phyloP scores from a whole-genome alignment of 768 basidiomycete species.

The Boletus speciosus region DNA sequence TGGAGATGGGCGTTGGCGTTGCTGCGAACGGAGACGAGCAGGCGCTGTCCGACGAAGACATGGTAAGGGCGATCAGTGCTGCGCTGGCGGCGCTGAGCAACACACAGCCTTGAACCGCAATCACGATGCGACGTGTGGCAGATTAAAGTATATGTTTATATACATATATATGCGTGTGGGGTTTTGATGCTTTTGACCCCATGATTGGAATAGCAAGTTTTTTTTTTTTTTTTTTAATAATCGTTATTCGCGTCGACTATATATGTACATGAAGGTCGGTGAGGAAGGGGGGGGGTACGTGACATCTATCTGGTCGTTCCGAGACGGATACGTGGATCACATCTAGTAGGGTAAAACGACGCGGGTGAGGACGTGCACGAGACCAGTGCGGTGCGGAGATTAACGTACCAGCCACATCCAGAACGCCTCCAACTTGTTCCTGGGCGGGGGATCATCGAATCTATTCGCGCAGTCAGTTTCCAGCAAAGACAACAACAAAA shows the following conservation, averaged over 20 bases:
- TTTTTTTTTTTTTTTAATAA: too few species aligned
- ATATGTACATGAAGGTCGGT: too few species aligned
- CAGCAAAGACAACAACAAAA: too few species aligned
- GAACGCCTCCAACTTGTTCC: constrained; percentile 23
- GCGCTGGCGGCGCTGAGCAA: constrained; percentile 19
- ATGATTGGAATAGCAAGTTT: too few species aligned
- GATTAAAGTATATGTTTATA: too few species aligned
- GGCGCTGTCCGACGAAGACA: constrained; percentile 17
- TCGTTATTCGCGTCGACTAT: too few species aligned
- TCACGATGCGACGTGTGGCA: too few species aligned
- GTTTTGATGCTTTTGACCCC: too few species aligned
- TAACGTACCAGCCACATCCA: constrained; percentile 28
- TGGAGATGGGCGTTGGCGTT: not conserved
- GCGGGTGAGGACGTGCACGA: not conserved
- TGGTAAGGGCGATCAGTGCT: constrained; percentile 22
- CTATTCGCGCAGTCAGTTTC: constrained; percentile 7
- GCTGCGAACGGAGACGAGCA: not conserved
- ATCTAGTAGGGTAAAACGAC: not conserved
- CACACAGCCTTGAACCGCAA: not conserved
- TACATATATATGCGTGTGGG: too few species aligned
- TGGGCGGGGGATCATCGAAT: constrained; percentile 27
- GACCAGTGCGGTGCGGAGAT: too few species aligned
- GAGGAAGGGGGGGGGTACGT: too few species aligned
- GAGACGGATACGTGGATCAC: not conserved
- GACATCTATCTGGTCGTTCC: too few species aligned